phyloP scores from a whole-genome alignment of 176 grass and related monocot genomes.

The Poa annua region DNA sequence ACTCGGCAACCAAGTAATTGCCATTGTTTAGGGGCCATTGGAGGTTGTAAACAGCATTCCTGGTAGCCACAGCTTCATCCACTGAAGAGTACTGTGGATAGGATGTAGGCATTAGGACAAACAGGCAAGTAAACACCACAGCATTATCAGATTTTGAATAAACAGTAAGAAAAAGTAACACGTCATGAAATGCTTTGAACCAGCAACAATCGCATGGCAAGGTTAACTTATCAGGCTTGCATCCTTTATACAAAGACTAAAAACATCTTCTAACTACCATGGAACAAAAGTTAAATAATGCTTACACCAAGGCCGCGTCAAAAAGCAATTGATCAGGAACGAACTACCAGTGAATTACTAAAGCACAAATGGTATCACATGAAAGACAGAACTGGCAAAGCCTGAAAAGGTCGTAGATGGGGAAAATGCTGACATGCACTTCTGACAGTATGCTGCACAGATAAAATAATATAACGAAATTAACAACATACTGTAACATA shows the following conservation, averaged over 20 bases:
- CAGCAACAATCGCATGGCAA: neutral
- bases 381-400: neutral
- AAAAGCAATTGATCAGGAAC: neutral
- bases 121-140: slow-evolving; percentile 18
- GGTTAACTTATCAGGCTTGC: neutral
- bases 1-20: slow-evolving; percentile 64
- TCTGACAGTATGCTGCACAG: slow-evolving; percentile 13
- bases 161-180: neutral
- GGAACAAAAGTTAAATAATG: neutral
- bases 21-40: slow-evolving; percentile 79
- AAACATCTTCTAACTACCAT: neutral
- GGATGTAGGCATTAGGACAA: neutral
- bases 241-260: neutral
- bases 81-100: slow-evolving; percentile 62
- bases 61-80: slow-evolving; percentile 78
- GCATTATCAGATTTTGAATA: slow-evolving; percentile 25
- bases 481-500: slow-evolving; percentile 73
- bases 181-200: slow-evolving; percentile 9
- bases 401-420: neutral
- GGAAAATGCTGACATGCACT: slow-evolving; percentile 5
- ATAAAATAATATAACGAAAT: slow-evolving; percentile 20
- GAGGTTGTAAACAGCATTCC: slow-evolving; percentile 81
- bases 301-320: neutral
- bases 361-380: neutral
- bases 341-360: neutral